Base-by-base conservation (phyloP, 2,329 filamentous ascomycete genomes). In the Trichothecium roseum region DNA sequence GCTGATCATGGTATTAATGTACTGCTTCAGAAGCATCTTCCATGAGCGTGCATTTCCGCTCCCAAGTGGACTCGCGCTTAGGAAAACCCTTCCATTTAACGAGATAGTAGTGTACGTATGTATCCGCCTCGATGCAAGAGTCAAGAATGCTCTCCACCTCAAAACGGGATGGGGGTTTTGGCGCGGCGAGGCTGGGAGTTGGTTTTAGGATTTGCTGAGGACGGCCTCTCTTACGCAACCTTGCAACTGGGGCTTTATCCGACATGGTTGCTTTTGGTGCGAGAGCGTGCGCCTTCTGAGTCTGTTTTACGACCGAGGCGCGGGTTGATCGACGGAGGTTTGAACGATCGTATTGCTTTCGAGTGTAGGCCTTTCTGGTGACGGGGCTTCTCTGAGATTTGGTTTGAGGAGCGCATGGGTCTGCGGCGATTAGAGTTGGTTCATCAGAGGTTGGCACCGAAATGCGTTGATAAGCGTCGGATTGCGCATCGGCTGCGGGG, bases 181-280 rank as follows among this genome's bases (percentile, higher is more conserved):
- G 44, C 36, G 20, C 20, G 6, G 6, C 6, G 10, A 4, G 37
- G 43, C 9, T 40, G 33, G 10, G 12, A 16, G 35, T 35, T 37
- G 30, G 38, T 38, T 37, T 46, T 47, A 41, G 9, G 30, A 34
- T 26, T 22, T n/a, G 66, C 63, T 32, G 62, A 59, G 40, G 79
- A 74, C 61, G 95, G 76, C 34, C 68, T 66, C 37, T 67, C 57
- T 43, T 78, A 50, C 2, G 79, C 73, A 5, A 17, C 14, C 18
- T 31, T 24, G 15, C 15, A 31, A 31, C 20, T 24, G 20, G 10
- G 20, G 6, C 20, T 24, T 24, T n/a, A 9, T 27, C 10, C 32
- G 22, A 18, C 5, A 20, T 3, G 32, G 28, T 16, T 26, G 32
- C 18, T 20, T 10, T 8, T 27, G 28, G 16, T 6, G n/a, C 28